phyloP scores from a whole-genome alignment of 2,329 filamentous ascomycete species.

The Hypoxylon sp. region DNA sequence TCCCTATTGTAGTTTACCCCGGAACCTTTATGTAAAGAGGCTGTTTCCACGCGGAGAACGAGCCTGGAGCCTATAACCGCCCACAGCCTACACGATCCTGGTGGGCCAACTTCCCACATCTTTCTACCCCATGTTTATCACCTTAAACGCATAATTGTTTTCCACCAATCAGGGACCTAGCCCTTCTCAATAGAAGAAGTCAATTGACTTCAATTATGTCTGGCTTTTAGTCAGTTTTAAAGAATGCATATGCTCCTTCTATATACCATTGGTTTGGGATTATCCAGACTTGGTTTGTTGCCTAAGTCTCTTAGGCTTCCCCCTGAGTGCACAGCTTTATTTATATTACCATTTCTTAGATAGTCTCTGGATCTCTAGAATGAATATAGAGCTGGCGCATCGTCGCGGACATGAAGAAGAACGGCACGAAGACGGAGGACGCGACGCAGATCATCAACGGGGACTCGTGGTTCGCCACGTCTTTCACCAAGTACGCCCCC shows the following conservation, averaged over 20 bases:
- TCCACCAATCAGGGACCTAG: neutral
- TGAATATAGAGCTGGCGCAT: conserved; percentile 54
- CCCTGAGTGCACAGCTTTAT: neutral
- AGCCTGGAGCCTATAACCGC: neutral
- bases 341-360: neutral
- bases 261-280: neutral
- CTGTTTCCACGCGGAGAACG: neutral
- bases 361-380: neutral
- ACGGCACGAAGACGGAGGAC: conserved; percentile 62
- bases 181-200: neutral
- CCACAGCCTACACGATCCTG: neutral
- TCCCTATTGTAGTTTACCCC: neutral
- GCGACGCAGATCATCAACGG: conserved; percentile 64
- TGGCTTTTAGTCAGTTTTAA: neutral
- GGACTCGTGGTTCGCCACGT: conserved; percentile 65
- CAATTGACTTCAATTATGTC: neutral
- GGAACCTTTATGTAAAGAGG: neutral
- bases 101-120: neutral
- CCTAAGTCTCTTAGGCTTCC: too few relatives aligned
- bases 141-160: neutral
- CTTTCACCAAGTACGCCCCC: conserved; percentile 66
- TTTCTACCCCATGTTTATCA: neutral
- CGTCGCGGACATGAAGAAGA: conserved; percentile 52
- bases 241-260: neutral
- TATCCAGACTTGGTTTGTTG: neutral